Percentiles rank a stretch among this genome's conserved stretches.
phyloP scores from a whole-genome alignment of 2,329 filamentous ascomycete species.

The Aspergillus luchuensis region DNA sequence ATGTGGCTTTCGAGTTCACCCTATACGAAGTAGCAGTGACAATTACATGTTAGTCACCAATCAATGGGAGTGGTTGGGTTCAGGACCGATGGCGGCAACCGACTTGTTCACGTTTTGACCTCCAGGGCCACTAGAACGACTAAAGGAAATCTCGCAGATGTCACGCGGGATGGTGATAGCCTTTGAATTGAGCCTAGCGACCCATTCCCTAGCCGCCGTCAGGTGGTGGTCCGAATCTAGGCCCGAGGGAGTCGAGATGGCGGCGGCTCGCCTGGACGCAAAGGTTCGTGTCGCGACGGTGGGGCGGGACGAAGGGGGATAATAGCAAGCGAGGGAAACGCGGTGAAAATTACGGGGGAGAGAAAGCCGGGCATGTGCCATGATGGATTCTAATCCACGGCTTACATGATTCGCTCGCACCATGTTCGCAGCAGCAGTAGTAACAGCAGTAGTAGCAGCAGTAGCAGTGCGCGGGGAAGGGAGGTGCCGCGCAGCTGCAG shows the following conservation, averaged over 20 bases:
- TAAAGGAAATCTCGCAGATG: conserved; percentile 63
- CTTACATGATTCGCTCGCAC: not conserved
- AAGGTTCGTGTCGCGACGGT: conserved; percentile 27
- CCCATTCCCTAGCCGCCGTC: conserved; percentile 57
- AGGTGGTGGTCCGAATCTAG: conserved; percentile 35
- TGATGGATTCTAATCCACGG: not conserved
- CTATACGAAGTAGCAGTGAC: conserved; percentile 40
- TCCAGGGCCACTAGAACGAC: conserved; percentile 65
- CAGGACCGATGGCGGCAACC: conserved; percentile 25
- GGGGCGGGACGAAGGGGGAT: conserved; percentile 12
- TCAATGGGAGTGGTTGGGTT: not conserved
- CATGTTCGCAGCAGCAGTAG: not conserved
- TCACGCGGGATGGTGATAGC: conserved; percentile 53
- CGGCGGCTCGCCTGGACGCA: conserved; percentile 29
- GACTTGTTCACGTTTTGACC: conserved; percentile 72
- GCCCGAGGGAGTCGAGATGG: conserved; percentile 10
- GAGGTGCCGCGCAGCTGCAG: not conserved
- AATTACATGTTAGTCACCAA: conserved; percentile 2
- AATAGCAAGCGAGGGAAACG: conserved; percentile 10
- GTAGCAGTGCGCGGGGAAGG: not conserved
- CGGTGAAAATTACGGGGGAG: conserved; percentile 11
- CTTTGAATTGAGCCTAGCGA: conserved; percentile 54
- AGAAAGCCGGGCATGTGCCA: conserved; percentile 3
- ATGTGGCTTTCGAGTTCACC: conserved; percentile 68
- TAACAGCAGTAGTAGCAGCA: too few relatives aligned